Evolutionary conservation across 2,329 filamentous ascomycete genomes (phyloP), one percentile per base, ranked within the genome.

Genomic region (Penicillium corylophilum): DNA sequence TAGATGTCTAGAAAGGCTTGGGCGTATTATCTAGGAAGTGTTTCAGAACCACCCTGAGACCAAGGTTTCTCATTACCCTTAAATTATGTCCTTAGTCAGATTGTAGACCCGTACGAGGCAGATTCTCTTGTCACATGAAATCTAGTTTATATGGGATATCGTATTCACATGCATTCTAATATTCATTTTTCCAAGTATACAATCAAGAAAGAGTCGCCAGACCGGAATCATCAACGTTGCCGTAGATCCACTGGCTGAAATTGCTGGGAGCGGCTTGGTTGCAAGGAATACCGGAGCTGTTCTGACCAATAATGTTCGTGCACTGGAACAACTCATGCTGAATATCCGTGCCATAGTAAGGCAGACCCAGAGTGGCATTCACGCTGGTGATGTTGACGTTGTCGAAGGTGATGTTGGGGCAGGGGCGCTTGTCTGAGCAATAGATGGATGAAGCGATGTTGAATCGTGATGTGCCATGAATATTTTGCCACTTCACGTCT

Each of bases 401-500:
- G 13, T 33, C 29, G n/a, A 33, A 33, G 15, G 29, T 33, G 13
- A 33, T 33, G 6, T 33, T 33, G 13, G 29, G 29, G 29, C 29
- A 33, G 13, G 29, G 29, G 13, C 29, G 13, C 29, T 33, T 15
- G 29, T 33, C 29, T n/a, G 29, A 33, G 15, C 29, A 33, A 5
- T 33, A 33, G 29, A 33, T 33, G 6, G 29, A 33, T 15, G 29
- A 33, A 16, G 29, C 29, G 15, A 33, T 33, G 13, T 79, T 78
- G 58, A 77, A 79, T 20, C 73, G 64, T 50, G 70, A 74, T 7
- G 77, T 79, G 9, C 77, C 77, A 0, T 71, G 75, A 44, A 80
- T 71, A 57, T 80, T 80, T 52, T 75, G 68, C 76, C 76, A 79
- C 36, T 67, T 73, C 18, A 80, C 64, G 54, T 79, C 74, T 33